Conservation (phyloP, 768 basidiomycete species). For the Lactifluus subvellereus region DNA sequence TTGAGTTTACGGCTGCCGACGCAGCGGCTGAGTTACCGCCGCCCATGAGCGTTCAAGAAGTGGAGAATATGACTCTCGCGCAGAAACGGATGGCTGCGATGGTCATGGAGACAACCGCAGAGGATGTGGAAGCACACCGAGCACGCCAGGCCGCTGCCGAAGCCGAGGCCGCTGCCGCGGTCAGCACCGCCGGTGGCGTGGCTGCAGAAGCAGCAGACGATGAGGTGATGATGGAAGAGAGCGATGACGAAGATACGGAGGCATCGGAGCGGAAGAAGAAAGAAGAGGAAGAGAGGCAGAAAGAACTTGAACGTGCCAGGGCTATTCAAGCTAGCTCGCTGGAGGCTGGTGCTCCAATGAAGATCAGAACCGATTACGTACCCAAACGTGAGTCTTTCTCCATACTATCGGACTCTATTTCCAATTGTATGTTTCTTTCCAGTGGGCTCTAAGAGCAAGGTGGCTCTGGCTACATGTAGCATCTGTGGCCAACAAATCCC, state of each 20-base stretch:
- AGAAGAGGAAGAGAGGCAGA: slow-evolving; percentile 65
- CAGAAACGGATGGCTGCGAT: slow-evolving; percentile 98
- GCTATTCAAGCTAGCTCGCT: slow-evolving; percentile 74
- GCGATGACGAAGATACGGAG: slow-evolving; percentile 71
- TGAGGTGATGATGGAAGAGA: slow-evolving; percentile 74
- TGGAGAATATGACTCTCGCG: slow-evolving; percentile 93
- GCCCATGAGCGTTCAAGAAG: slow-evolving; percentile 93
- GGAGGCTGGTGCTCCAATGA: slow-evolving; percentile 76
- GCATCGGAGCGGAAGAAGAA: slow-evolving; percentile 52
- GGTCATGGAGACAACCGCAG: slow-evolving; percentile 93
- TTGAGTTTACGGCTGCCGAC: slow-evolving; percentile 94
- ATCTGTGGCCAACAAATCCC: slow-evolving; percentile 97
- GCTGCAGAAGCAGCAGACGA: slow-evolving; percentile 44
- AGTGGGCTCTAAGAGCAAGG: slow-evolving; percentile 68
- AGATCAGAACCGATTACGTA: slow-evolving; percentile 94
- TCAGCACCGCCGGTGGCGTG: slow-evolving; percentile 51
- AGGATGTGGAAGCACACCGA: slow-evolving; percentile 78
- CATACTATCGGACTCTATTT: slow-evolving; percentile 1
- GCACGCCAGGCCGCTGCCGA: slow-evolving; percentile 81
- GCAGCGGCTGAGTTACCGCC: slow-evolving; percentile 86
- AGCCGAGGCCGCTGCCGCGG: slow-evolving; percentile 78
- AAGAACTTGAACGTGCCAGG: slow-evolving; percentile 69
- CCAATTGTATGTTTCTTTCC: slow-evolving; percentile 2
- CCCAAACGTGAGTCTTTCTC: slow-evolving; percentile 65
- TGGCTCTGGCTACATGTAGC: slow-evolving; percentile 78